Base-by-base conservation (phyloP, 2,329 filamentous ascomycete genomes). In the Exophiala calicioides region DNA sequence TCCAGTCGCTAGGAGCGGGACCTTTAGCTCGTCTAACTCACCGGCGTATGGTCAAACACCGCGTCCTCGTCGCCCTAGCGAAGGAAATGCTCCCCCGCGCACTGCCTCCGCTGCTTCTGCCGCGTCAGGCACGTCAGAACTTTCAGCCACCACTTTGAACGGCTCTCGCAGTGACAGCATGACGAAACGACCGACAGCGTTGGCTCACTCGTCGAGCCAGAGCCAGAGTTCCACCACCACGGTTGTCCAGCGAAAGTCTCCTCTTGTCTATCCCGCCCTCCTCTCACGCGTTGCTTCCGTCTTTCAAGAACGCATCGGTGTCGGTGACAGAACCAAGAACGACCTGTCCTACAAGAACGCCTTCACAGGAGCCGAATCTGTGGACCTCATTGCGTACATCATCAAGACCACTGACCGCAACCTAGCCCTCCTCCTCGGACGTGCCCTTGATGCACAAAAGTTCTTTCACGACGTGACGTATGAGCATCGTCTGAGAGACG, bases 391-490 rank as follows among this genome's bases (percentile, higher is more conserved):
- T 56, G 88, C 88, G 1, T 95, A 94, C 64, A 97, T 98, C 57
- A 97, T 98, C 68, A 86, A 94, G 63, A 98, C 93, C 1, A 95
- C 89, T 1, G 93, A 98, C 68, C 82, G 93, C 49, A 98, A 98
- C 65, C 75, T 98, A 51, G 93, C 93, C 8, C 75, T 98, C 37
- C 80, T 98, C 7, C 75, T 98, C 12, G 93, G 93, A 53, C 82
- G 93, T 64, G 90, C 93, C 31, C 74, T 98, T 51, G 93, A 98
- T 70, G 93, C 93, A 18, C 93, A 98, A 65, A 97, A 97, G 66
- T 96, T 95, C 72, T 98, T 98, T 66, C 93, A 98, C 72, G 93
- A 98, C 76, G 93, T 97, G 39, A 96, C 91, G 1, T 98, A 98
- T 68, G 91, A 96, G 60, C 93, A 98, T 68, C 82, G 93, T 36